A percentile compares a stretch with the other conserved stretches of the same genome.
Evolutionary conservation across 768 basidiomycete genomes (phyloP).

Genomic region (Steccherinum ochraceum): DNA sequence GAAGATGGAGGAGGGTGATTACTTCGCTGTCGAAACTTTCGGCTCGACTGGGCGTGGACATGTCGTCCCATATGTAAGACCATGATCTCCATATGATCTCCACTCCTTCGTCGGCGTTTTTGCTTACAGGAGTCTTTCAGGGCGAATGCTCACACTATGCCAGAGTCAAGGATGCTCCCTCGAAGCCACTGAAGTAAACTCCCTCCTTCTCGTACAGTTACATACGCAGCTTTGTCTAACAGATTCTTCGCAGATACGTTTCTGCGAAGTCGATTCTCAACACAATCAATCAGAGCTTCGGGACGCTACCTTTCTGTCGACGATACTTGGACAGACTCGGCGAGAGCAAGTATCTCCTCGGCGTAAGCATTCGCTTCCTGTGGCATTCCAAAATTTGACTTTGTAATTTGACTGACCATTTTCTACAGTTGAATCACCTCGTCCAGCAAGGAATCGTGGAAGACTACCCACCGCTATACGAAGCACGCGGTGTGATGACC

Average conservation of each 20-base stretch:
- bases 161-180: constrained; percentile 55
- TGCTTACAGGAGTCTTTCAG: no score
- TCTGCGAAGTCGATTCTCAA: constrained; percentile 85
- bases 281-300: constrained; percentile 88
- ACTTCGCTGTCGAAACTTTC: constrained; percentile 98
- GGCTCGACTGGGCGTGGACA: constrained; percentile 90
- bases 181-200: constrained; percentile 62
- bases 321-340: constrained; percentile 91
- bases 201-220: not conserved
- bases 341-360: constrained; percentile 89
- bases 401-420: no score
- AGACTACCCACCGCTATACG: constrained; percentile 90
- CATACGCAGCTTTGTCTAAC: not conserved
- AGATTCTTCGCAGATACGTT: constrained; percentile 48
- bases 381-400: not conserved
- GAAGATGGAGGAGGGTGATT: constrained; percentile 99
- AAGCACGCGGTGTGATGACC: constrained; percentile 82
- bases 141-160: constrained; percentile 93
- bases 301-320: constrained; percentile 92
- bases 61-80: constrained; percentile 68
- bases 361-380: constrained; percentile 38
- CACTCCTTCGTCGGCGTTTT: not conserved
- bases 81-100: constrained; percentile 3
- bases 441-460: constrained; percentile 85
- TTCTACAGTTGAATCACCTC: constrained; percentile 72